Evolutionary conservation across 2,329 filamentous ascomycete species (phyloP).

Genomic region (Stagonosporopsis tanaceti): DNA sequence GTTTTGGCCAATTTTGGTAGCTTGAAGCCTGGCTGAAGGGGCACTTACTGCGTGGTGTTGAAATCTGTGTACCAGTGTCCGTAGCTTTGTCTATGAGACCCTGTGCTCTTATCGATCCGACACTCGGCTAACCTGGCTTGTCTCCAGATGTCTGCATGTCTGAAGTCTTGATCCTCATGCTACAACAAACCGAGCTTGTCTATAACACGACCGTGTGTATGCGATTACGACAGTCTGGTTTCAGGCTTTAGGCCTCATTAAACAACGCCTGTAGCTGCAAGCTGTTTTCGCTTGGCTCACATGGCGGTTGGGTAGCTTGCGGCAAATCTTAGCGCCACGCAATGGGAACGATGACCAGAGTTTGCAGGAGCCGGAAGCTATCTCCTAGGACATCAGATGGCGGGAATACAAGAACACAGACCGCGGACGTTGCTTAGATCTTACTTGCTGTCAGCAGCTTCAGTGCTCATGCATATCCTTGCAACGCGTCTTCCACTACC

Average conservation of each 20-base stretch:
- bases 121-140: neutral
- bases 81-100: neutral
- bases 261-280: constrained; percentile 33
- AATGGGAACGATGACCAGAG: constrained; percentile 44
- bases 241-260: constrained; percentile 29
- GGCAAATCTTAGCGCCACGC: constrained; percentile 45
- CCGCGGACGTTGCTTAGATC: constrained; percentile 32
- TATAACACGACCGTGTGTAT: neutral
- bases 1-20: neutral
- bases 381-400: constrained; percentile 47
- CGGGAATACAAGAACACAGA: constrained; percentile 42
- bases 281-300: constrained; percentile 39
- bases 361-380: constrained; percentile 38
- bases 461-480: constrained; percentile 48
- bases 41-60: neutral
- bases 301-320: constrained; percentile 43
- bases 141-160: neutral
- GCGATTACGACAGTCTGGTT: constrained; percentile 23
- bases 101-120: constrained; percentile 5
- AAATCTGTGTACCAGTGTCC: neutral
- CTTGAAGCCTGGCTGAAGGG: neutral
- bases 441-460: constrained; percentile 43
- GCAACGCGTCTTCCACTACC: constrained; percentile 41
- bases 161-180: neutral
- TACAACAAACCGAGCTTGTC: neutral